phyloP scores from a whole-genome alignment of 2,329 filamentous ascomycete species.

The Ascochyta viciae-villosae region DNA sequence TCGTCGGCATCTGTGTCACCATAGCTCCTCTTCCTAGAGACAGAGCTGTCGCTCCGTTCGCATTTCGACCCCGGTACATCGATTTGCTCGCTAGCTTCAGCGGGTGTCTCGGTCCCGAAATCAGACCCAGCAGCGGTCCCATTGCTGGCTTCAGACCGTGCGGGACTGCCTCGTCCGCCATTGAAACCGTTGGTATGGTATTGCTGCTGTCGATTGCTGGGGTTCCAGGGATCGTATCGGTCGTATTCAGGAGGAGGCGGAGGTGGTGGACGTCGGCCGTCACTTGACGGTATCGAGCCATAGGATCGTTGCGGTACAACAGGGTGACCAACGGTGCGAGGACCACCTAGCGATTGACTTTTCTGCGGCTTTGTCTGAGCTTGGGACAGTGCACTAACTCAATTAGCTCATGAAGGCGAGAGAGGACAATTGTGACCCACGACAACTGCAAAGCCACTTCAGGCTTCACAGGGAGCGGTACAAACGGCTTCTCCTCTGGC shows the following conservation, averaged over 20 bases:
- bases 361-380: constrained; percentile 24
- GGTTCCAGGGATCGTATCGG: constrained; percentile 35
- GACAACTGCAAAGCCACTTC: constrained; percentile 15
- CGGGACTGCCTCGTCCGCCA: constrained; percentile 37
- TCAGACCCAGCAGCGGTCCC: constrained; percentile 45
- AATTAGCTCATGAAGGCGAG: background rate
- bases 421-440: constrained; percentile 19
- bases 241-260: constrained; percentile 30
- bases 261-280: constrained; percentile 26
- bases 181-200: constrained; percentile 27
- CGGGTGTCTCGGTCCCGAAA: constrained; percentile 38
- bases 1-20: constrained; percentile 44
- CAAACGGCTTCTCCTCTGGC: constrained; percentile 17
- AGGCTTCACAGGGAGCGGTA: constrained; percentile 30
- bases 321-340: constrained; percentile 19
- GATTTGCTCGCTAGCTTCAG: constrained; percentile 20
- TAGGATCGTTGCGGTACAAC: constrained; percentile 32
- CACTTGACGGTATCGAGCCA: constrained; percentile 31
- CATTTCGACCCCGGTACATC: constrained; percentile 25
- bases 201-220: constrained; percentile 20
- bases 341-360: constrained; percentile 33
- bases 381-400: constrained; percentile 18
- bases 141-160: constrained; percentile 45
- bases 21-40: constrained; percentile 47
- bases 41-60: constrained; percentile 41